Percentiles rank a stretch among this genome's conserved stretches.
Evolutionary conservation across 1,284 basidiomycete genomes (phyloP).

Genomic region (Cryptococcus sp.): DNA sequence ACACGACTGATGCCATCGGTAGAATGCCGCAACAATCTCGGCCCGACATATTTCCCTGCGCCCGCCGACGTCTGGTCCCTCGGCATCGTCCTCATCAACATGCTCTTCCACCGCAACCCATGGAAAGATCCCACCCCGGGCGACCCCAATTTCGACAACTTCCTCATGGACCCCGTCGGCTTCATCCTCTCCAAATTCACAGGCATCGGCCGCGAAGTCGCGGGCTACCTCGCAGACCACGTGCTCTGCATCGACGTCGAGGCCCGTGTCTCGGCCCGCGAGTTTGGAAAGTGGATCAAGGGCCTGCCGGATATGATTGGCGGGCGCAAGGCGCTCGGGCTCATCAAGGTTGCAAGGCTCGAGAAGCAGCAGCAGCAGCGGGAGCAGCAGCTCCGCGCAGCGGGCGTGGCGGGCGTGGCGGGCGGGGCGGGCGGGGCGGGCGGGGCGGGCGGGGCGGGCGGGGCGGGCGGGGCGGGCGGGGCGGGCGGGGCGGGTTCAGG

Average conservation of each 20-base stretch:
- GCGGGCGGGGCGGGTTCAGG: no score
- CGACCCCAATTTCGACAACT: constrained; percentile 74
- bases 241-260: constrained; percentile 72
- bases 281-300: constrained; percentile 82
- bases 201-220: constrained; percentile 83
- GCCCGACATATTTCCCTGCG: constrained; percentile 85
- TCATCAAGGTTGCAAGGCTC: constrained; percentile 35
- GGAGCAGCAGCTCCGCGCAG: background rate
- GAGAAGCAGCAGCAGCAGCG: constrained; percentile 25
- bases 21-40: constrained; percentile 97
- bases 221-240: constrained; percentile 75
- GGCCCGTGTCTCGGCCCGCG: constrained; percentile 68
- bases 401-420: background rate
- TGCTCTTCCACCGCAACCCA: constrained; percentile 97
- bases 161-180: constrained; percentile 69
- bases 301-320: constrained; percentile 70
- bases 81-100: constrained; percentile 97
- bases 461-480: background rate
- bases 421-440: background rate
- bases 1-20: constrained; percentile 13
- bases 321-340: constrained; percentile 44
- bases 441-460: background rate
- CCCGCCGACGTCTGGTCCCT: constrained; percentile 98
- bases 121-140: constrained; percentile 91
- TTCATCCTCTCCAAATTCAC: constrained; percentile 90